Base-by-base conservation (phyloP, 352 stramenopile genomes). In the Phytophthora europaea region DNA sequence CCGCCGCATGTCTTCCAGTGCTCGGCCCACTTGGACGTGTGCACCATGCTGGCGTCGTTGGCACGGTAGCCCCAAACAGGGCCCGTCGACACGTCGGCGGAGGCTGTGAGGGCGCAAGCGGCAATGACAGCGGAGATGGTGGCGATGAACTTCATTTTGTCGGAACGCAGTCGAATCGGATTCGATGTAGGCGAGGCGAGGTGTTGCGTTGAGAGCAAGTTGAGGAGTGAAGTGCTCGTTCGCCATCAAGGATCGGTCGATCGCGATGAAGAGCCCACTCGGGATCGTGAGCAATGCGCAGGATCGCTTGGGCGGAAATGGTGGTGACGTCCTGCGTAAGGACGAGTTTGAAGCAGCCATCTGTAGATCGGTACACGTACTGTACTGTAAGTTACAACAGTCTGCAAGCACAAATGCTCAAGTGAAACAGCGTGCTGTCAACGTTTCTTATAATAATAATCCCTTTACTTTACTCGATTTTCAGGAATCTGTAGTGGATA, bases 61-160 rank as follows among this genome's bases (percentile, higher is more conserved):
- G 45, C 47, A 31, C 57, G 55, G 61, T 82, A 82, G 22, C 71
- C 67, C 75, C 75, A 82, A 6, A 58, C 23, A 23, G 59, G 43
- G 4, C 55, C 61, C 1, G 33, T 57, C 3, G 55, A 40, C 34
- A 20, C 38, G 5, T 57, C 70, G 33, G 58, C 48, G 33, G 60
- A 61, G 13, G 48, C 67, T 3, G 56, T 48, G 18, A 72, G 20
- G 16, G 67, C 55, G 23, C 51, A 72, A 12, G 38, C 13, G 16
- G 52, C 61, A 20, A 75, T 43, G 45, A 65, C 12, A 48, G 54
- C 38, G n/a, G 68, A 65, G 15, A 22, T 31, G 15, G 38, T 16
- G 20, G 61, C 22, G 48, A 61, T 40, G 61, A 65, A 66, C 61
- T 75, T 71, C 61, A 67, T 69, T 22, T 36, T 58, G 22, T 54